Conservation (phyloP, 2,329 filamentous ascomycete genomes). For the Volutella citrinella region DNA sequence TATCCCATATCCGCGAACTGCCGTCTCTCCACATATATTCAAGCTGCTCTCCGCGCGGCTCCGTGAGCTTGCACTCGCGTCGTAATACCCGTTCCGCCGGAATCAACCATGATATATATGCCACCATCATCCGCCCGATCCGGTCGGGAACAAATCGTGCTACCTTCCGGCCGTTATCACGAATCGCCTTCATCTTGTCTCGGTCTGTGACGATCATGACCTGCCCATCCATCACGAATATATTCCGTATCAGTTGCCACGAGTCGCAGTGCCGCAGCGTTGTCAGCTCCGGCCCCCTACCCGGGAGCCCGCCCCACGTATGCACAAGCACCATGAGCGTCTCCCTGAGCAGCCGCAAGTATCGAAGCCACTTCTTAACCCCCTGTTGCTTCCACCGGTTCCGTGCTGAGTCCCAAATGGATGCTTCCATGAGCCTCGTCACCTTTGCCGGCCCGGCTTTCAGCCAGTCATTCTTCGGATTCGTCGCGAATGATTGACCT, state of each 20-base stretch:
- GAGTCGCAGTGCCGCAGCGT: constrained; percentile 1
- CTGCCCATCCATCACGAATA: constrained; percentile 5
- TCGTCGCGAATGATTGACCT: constrained; percentile 10
- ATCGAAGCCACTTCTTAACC: constrained; percentile 4
- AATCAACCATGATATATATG: too few relatives aligned
- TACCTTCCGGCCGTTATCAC: constrained; percentile 1
- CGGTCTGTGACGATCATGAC: constrained; percentile 1
- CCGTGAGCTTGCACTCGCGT: too few relatives aligned
- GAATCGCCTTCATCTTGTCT: constrained; percentile 3
- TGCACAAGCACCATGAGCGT: constrained; percentile 1
- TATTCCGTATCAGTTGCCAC: constrained; percentile 3
- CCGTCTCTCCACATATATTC: too few relatives aligned
- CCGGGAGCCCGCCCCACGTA: too few relatives aligned
- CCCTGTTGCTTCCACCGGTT: constrained; percentile 3
- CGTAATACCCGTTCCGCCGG: too few relatives aligned
- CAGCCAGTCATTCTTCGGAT: constrained; percentile 10
- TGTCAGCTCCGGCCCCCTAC: neutral
- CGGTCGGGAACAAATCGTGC: too few relatives aligned
- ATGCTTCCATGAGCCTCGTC: constrained; percentile 1
- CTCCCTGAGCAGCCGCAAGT: constrained; percentile 1
- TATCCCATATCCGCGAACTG: neutral
- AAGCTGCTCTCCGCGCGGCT: too few relatives aligned
- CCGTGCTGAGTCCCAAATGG: constrained; percentile 4
- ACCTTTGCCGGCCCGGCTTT: constrained; percentile 5
- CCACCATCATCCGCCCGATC: too few relatives aligned